Conservation (phyloP, 2,329 filamentous ascomycete species). For the Cercospora zeina region DNA sequence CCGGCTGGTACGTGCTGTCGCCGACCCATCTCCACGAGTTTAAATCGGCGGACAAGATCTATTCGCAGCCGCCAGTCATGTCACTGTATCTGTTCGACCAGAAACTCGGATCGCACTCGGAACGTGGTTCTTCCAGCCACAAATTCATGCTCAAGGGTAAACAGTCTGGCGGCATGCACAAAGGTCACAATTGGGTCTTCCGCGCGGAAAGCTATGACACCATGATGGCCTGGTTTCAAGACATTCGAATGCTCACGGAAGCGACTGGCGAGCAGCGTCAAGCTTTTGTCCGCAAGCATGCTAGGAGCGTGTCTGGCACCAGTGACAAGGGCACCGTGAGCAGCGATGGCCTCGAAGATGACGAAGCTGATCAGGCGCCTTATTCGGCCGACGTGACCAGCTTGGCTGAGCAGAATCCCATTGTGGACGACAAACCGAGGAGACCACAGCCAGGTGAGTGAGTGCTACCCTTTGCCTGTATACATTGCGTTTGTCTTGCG, state of each 20-base stretch:
- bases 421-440: slow-evolving; percentile 51
- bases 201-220: slow-evolving; percentile 76
- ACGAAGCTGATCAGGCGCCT: slow-evolving; percentile 65
- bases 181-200: slow-evolving; percentile 70
- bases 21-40: slow-evolving; percentile 98
- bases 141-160: slow-evolving; percentile 98
- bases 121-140: slow-evolving; percentile 78
- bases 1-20: slow-evolving; percentile 95
- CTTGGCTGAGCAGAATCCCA: slow-evolving; percentile 40
- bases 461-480: slow-evolving; percentile 39
- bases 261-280: slow-evolving; percentile 84
- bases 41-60: slow-evolving; percentile 91
- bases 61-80: slow-evolving; percentile 85
- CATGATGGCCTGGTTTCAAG: slow-evolving; percentile 96
- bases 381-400: slow-evolving; percentile 61
- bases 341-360: slow-evolving; percentile 73
- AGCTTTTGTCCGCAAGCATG: slow-evolving; percentile 81
- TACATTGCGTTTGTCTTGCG: slow-evolving; percentile 28
- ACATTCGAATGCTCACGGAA: slow-evolving; percentile 86
- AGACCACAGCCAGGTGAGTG: slow-evolving; percentile 80
- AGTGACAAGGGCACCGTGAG: slow-evolving; percentile 59
- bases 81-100: slow-evolving; percentile 93
- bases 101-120: slow-evolving; percentile 89
- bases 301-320: slow-evolving; percentile 70
- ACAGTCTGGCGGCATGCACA: slow-evolving; percentile 89